These are phyloP conservation scores for Lactarius pseudohatsudake DNA, from an alignment of 768 basidiomycete genomes.

Conservation along the genomic window DNA sequence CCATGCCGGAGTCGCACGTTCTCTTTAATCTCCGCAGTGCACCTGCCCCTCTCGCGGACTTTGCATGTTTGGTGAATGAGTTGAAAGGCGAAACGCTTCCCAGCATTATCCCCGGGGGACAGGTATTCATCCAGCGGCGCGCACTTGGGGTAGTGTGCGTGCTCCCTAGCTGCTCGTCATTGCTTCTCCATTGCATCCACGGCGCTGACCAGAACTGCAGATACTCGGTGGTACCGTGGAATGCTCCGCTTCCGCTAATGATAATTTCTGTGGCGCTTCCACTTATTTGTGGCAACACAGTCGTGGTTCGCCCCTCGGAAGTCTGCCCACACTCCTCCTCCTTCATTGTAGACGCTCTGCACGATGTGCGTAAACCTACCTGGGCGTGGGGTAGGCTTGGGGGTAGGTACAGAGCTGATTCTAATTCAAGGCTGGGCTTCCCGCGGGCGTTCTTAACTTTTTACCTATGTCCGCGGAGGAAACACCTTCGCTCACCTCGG, in stretches of 20 bases:
- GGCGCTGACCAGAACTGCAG: slow-evolving; percentile 33
- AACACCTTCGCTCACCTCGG: slow-evolving; percentile 45
- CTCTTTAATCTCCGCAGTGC: slow-evolving; percentile 34
- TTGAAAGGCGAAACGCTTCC: slow-evolving; percentile 47
- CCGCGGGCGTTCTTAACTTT: slow-evolving; percentile 58
- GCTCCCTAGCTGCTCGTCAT: background rate
- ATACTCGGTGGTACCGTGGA: slow-evolving; percentile 57
- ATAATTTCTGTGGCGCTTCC: slow-evolving; percentile 48
- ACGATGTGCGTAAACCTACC: slow-evolving; percentile 37
- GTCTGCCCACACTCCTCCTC: slow-evolving; percentile 48
- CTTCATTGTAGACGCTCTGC: slow-evolving; percentile 47
- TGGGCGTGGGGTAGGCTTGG: too few species aligned
- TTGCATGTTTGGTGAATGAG: slow-evolving; percentile 39
- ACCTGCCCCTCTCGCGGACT: slow-evolving; percentile 34
- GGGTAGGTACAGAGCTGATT: background rate
- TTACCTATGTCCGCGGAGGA: slow-evolving; percentile 47
- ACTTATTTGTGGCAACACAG: slow-evolving; percentile 56
- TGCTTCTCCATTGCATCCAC: background rate
- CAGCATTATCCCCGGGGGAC: slow-evolving; percentile 45
- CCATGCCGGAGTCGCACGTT: slow-evolving; percentile 14
- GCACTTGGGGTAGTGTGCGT: slow-evolving; percentile 55
- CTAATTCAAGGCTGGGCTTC: slow-evolving; percentile 52
- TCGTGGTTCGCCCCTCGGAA: slow-evolving; percentile 54
- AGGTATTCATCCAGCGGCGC: slow-evolving; percentile 45
- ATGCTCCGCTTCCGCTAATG: slow-evolving; percentile 48